Base-by-base conservation (phyloP, 495 filamentous ascomycete genomes). In the Pyrenula massariospora region DNA sequence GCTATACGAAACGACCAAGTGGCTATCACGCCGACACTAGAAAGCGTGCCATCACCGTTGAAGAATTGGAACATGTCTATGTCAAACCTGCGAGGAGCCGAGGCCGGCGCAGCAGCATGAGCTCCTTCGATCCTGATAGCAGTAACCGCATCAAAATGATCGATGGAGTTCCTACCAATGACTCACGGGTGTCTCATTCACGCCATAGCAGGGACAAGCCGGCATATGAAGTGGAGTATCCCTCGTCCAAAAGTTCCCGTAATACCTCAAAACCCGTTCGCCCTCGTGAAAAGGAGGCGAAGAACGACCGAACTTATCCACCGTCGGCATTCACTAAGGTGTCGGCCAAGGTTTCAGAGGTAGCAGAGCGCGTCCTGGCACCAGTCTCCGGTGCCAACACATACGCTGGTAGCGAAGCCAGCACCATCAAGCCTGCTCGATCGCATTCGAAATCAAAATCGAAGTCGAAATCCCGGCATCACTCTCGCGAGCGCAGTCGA, bases 381-480 rank as follows among this genome's bases (percentile, higher is more conserved):
- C 15, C 31, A 42, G 31, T 15, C 31, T 42, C 31, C 31, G 8
- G 31, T 8, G 31, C 31, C 31, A 42, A 42, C 31, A 42, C 31
- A 5, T 42, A 5, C 31, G 31, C 31, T 42, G 15, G 31, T 15
- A 42, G 31, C 31, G 31, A 42, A 42, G 31, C 31, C 5, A 42
- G 8, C 31, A 42, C 31, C 5, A 15, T 42, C 31, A 42, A 42
- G 31, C 31, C 31, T 15, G 15, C 31, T 8, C 31, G 15, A 8
- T 42, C 31, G 31, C 31, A 42, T 42, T 8, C 31, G 31, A 42
- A 42, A 42, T 19, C 11, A 48, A 48, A 48, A 19, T 19, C 42
- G 19, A 19, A 48, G 42, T 66, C 12, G 60, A 64, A 24, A 48
- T 53, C 49, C 25, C 22, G 25, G 10, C 57, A 22, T 36, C 55